Evolutionary conservation across 2,329 filamentous ascomycete species (phyloP), one percentile per base, ranked within the genome.

Genomic region (Arthrobotrys megalospora): DNA sequence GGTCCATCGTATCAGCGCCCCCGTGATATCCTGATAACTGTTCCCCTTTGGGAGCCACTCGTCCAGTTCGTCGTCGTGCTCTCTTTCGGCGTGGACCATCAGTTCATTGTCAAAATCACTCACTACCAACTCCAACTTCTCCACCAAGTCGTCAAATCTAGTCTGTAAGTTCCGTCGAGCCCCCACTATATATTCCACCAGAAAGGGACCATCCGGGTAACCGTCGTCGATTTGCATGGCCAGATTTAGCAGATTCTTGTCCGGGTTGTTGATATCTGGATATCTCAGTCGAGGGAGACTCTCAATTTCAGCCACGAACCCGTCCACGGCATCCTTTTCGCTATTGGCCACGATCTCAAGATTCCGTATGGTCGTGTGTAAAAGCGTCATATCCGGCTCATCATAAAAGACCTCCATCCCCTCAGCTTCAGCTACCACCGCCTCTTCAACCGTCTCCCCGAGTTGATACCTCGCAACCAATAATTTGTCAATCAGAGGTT

Each of bases 1-100:
- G 10, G 55, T 48, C 72, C 72, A 76, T 11, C 64, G 36, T 16
- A 69, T 65, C 64, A 76, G 12, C 5, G 45, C 47, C 7, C 55
- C 55, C 1, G 69, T 8, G 2, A 69, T 21, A 21, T 65, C 65
- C 24, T 24, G 21, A 48, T 53, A 76, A 2, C 11, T 32, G 24
- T 50, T 58, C n/a, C 41, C 32, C 1, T 48, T 14, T 2, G 72
- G 72, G 32, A 76, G 60, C 72, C 72, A 76, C 19, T 48, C 53
- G 3, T 69, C 58, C 5, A 65, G n/a, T 8, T 38, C 36, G 36
- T 8, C 1, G 4, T 45, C 7, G n/a, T 14, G 6, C 12, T 76
- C 47, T 8, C 21, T 41, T 4, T 58, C 41, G n/a, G 65, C 64
- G 14, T 69, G 45, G 21, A 63, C 32, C 1, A 8, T 34, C 10